These are phyloP conservation scores for Thermothielavioides terrestris DNA, from an alignment of 495 filamentous ascomycete genomes.

Conservation along the genomic window DNA sequence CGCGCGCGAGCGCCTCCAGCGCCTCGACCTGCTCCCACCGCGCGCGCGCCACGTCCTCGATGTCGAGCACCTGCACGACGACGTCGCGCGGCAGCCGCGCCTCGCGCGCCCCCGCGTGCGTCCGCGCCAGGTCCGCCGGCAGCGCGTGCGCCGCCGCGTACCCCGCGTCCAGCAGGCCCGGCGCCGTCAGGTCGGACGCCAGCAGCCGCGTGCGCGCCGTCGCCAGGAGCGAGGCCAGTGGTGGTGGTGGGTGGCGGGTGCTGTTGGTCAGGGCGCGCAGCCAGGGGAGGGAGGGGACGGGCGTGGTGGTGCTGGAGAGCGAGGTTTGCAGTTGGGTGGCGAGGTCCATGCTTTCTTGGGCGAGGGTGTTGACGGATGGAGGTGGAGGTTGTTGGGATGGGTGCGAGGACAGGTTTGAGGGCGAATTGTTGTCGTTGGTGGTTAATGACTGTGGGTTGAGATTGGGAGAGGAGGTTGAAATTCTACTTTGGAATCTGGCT, in stretches of 20 bases:
- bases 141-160: conserved; percentile 43
- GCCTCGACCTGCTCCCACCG: conserved; percentile 80
- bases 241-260: conserved; percentile 42
- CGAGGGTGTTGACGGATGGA: neutral
- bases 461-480: neutral
- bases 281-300: conserved; percentile 33
- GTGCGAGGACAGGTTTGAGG: neutral
- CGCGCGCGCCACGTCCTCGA: conserved; percentile 71
- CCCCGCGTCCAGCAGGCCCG: conserved; percentile 39
- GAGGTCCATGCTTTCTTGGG: neutral
- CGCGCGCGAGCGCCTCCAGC: conserved; percentile 72
- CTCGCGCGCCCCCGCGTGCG: conserved; percentile 36
- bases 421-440: neutral
- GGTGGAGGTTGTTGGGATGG: neutral
- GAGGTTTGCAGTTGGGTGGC: conserved; percentile 27
- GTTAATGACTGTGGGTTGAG: neutral
- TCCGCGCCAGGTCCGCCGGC: conserved; percentile 48
- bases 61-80: conserved; percentile 71
- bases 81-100: conserved; percentile 49
- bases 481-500: no score
- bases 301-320: conserved; percentile 28
- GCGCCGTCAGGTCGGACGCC: conserved; percentile 60
- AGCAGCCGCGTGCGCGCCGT: conserved; percentile 78
- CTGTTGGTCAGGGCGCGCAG: conserved; percentile 24
- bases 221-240: conserved; percentile 61